Conservation (phyloP, 1,284 basidiomycete species). For the Stygiomarasmius scandens region DNA sequence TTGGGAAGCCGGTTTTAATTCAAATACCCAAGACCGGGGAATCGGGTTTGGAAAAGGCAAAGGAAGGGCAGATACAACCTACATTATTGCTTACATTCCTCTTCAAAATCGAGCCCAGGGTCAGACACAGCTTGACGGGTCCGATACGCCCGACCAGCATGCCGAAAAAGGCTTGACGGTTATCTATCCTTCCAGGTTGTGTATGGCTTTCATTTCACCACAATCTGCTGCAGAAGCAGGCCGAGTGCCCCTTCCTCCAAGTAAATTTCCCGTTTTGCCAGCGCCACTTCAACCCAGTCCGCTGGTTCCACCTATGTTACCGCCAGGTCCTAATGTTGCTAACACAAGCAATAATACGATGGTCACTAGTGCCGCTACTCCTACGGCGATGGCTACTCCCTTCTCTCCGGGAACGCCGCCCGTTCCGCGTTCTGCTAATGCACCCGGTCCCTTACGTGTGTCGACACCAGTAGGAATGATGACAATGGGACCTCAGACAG, state of each 20-base stretch:
- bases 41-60: constrained; percentile 3
- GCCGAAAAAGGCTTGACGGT: constrained; percentile 69
- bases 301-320: neutral
- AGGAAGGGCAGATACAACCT: constrained; percentile 31
- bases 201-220: constrained; percentile 48
- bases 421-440: neutral
- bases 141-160: neutral
- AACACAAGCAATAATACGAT: neutral
- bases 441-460: constrained; percentile 2
- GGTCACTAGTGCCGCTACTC: neutral
- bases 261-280: constrained; percentile 63
- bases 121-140: constrained; percentile 33
- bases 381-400: constrained; percentile 8
- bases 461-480: constrained; percentile 1
- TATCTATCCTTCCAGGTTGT: constrained; percentile 68
- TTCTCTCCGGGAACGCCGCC: constrained; percentile 1
- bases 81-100: constrained; percentile 70
- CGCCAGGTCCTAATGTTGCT: neutral
- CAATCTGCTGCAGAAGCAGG: constrained; percentile 14
- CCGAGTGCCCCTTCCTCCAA: constrained; percentile 38
- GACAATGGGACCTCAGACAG: neutral
- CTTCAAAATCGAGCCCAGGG: constrained; percentile 73
- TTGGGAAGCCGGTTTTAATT: constrained; percentile 8
- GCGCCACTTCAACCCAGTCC: constrained; percentile 69
- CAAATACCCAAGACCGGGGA: constrained; percentile 7